phyloP scores from a whole-genome alignment of 352 stramenopile species.

The Pythium folliculosum region DNA sequence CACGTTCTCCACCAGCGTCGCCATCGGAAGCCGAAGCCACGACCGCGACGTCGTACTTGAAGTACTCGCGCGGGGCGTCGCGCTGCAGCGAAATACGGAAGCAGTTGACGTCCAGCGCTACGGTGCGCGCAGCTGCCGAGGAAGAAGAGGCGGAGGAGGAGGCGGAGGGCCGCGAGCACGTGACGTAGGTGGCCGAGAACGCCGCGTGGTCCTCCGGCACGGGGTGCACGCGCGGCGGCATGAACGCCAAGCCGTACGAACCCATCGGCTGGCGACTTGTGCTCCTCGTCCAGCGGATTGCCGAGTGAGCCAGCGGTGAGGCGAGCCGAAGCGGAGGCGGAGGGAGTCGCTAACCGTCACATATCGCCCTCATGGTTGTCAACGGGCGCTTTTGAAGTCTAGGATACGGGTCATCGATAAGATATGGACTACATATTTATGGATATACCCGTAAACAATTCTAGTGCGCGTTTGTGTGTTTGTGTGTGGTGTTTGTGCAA shows the following conservation, averaged over 20 bases:
- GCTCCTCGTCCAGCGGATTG: no score
- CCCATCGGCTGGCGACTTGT: no score
- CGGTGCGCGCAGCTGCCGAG: not conserved
- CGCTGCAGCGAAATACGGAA: not conserved
- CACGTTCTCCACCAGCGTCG: not conserved
- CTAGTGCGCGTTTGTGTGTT: not conserved
- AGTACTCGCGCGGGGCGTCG: conserved; percentile 12
- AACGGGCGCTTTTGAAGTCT: not conserved
- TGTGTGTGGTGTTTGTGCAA: conserved; percentile 10
- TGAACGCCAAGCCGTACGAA: no score
- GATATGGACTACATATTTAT: not conserved
- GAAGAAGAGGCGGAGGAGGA: no score
- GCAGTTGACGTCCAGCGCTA: conserved; percentile 19
- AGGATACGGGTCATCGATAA: not conserved
- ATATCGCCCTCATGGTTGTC: not conserved
- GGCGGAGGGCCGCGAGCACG: not conserved
- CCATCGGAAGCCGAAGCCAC: not conserved
- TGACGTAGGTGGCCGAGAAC: not conserved
- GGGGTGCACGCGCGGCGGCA: not conserved
- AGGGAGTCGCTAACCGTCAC: no score
- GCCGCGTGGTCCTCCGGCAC: conserved; percentile 1
- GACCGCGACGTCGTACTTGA: conserved; percentile 22
- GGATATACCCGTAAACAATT: not conserved
- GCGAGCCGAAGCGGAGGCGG: no score
- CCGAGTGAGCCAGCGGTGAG: no score